Conservation (phyloP, 495 filamentous ascomycete species). For the Neurospora discreta region DNA sequence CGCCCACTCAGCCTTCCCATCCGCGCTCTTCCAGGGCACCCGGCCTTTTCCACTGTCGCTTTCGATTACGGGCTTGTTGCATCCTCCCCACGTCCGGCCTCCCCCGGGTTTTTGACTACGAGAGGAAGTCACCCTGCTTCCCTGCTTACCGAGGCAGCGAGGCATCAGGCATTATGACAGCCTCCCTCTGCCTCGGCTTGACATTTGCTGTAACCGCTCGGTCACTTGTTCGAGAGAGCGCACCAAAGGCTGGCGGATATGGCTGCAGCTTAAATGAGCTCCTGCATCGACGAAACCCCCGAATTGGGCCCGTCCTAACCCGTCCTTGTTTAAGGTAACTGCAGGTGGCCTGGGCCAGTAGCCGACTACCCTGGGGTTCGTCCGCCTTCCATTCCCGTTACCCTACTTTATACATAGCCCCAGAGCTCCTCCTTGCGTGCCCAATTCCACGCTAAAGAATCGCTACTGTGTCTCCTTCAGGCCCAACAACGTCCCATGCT, state of each 20-base stretch:
- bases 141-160: not conserved
- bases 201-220: not conserved
- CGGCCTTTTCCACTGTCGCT: not conserved
- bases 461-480: not conserved
- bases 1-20: not conserved
- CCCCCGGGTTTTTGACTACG: not conserved
- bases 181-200: not conserved
- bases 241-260: not conserved
- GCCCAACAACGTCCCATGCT: not conserved
- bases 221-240: not conserved
- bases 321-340: not conserved
- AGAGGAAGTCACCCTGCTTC: not conserved
- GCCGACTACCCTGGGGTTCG: not conserved
- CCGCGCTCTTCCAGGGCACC: not conserved
- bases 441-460: not conserved
- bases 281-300: not conserved
- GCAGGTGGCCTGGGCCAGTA: not conserved
- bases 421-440: not conserved
- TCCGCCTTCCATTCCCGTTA: not conserved
- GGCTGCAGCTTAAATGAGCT: not conserved
- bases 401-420: no score
- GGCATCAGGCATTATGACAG: not conserved
- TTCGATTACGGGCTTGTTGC: not conserved
- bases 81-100: not conserved
- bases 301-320: not conserved